phyloP scores from a whole-genome alignment of 2,329 filamentous ascomycete species.

The Cyclaneusma minus region DNA sequence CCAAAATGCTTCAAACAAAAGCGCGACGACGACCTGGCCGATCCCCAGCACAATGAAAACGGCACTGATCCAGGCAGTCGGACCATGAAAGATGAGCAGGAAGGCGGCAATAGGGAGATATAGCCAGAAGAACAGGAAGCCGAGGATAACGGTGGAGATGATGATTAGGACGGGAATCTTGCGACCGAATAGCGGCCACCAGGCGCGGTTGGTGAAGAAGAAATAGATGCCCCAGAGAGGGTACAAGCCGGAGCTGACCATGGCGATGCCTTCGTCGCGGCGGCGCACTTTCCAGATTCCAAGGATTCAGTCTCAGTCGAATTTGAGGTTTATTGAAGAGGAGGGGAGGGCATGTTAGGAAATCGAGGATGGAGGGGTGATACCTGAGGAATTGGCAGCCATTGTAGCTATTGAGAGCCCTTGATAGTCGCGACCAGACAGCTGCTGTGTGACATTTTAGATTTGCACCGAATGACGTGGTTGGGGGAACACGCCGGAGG shows the following conservation, averaged over 20 bases:
- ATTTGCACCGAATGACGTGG: too few relatives aligned
- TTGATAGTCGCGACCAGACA: too few relatives aligned
- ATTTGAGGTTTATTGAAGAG: too few relatives aligned
- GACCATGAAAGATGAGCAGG: slow-evolving; percentile 75
- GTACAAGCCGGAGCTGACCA: slow-evolving; percentile 36
- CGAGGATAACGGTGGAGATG: slow-evolving; percentile 68
- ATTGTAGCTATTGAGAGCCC: too few relatives aligned
- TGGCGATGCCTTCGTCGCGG: too few relatives aligned
- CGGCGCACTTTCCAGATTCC: too few relatives aligned
- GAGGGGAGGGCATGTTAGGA: too few relatives aligned
- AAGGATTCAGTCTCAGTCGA: too few relatives aligned
- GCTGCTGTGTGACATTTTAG: too few relatives aligned
- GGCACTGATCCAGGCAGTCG: slow-evolving; percentile 79
- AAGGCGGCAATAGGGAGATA: slow-evolving; percentile 85
- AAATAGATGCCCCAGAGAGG: slow-evolving; percentile 65
- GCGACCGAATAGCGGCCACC: slow-evolving; percentile 66
- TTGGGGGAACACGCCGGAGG: too few relatives aligned
- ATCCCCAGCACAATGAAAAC: slow-evolving; percentile 73
- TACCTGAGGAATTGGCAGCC: too few relatives aligned
- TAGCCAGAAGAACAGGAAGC: slow-evolving; percentile 74
- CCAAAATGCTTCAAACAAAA: slow-evolving; percentile 65
- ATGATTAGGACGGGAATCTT: slow-evolving; percentile 69
- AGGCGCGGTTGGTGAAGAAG: slow-evolving; percentile 60
- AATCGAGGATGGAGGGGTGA: too few relatives aligned
- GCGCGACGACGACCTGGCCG: slow-evolving; percentile 14